Evolutionary conservation across 2,329 filamentous ascomycete genomes (phyloP).

Genomic region (Ophiocordyceps camponoti-saundersi): DNA sequence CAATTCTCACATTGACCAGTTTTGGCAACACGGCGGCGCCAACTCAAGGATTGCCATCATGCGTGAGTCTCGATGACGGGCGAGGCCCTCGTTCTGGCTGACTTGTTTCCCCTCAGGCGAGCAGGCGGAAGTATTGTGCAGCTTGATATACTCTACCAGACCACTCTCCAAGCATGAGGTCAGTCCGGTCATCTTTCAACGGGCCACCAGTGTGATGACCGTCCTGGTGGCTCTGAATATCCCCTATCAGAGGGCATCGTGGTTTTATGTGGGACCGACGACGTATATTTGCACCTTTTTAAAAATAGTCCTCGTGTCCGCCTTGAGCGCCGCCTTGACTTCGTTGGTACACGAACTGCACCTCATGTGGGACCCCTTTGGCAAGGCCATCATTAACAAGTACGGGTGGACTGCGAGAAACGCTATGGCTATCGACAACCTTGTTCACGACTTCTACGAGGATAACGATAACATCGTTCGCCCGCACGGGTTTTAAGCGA

Average conservation of each 20-base stretch:
- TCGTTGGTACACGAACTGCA: constrained; percentile 8
- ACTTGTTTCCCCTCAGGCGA: neutral
- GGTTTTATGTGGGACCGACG: neutral
- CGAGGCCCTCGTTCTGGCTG: neutral
- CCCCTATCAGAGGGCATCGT: constrained; percentile 4
- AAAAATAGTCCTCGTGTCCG: constrained; percentile 3
- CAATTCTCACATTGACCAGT: constrained; percentile 10
- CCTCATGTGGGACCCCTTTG: constrained; percentile 10
- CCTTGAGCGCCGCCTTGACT: constrained; percentile 4
- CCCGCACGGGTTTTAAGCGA: constrained; percentile 3
- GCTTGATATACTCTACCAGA: constrained; percentile 8
- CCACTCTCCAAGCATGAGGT: constrained; percentile 3
- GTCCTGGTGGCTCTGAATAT: constrained; percentile 3
- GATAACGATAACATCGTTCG: constrained; percentile 3
- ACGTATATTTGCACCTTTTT: constrained; percentile 4
- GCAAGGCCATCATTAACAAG: constrained; percentile 6
- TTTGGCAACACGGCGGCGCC: constrained; percentile 7
- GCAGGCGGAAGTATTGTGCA: neutral
- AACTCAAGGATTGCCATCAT: constrained; percentile 7
- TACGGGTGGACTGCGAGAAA: constrained; percentile 10
- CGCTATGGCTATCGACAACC: constrained; percentile 11
- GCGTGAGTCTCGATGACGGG: constrained; percentile 5
- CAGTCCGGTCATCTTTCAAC: constrained; percentile 6
- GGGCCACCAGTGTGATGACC: constrained; percentile 3
- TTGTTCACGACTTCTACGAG: constrained; percentile 11